A percentile compares a stretch with the other conserved stretches of the same genome.
Conservation (phyloP, 1,284 basidiomycete genomes). For the Bothia castanella region DNA sequence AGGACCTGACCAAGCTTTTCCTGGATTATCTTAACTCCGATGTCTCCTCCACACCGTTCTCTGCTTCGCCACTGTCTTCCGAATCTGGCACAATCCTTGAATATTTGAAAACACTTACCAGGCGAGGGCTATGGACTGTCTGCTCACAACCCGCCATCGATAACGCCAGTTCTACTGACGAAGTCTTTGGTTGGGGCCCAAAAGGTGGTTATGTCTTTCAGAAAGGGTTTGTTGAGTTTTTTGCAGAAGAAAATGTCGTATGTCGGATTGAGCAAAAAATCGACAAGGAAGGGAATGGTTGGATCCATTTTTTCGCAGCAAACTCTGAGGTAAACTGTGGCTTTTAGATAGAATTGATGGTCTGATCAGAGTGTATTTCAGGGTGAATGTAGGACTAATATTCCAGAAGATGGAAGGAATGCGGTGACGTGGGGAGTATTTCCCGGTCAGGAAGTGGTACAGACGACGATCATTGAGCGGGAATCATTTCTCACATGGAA, state of each 20-base stretch:
- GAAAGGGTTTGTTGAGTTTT: constrained; percentile 98
- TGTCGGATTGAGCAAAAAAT: constrained; percentile 60
- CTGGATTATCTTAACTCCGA: constrained; percentile 71
- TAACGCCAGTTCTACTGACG: constrained; percentile 69
- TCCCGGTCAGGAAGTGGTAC: constrained; percentile 92
- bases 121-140: constrained; percentile 88
- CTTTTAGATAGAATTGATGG: background rate
- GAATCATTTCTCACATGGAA: constrained; percentile 93
- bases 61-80: constrained; percentile 75
- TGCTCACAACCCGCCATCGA: constrained; percentile 95
- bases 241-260: constrained; percentile 68
- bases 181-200: constrained; percentile 90
- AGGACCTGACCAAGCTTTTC: constrained; percentile 81
- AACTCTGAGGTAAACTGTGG: constrained; percentile 60
- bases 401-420: constrained; percentile 77
- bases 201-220: constrained; percentile 92
- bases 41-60: constrained; percentile 83
- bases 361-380: constrained; percentile 28
- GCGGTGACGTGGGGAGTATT: constrained; percentile 99
- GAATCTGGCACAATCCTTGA: constrained; percentile 84
- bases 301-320: constrained; percentile 84
- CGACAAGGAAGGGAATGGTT: constrained; percentile 51
- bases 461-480: constrained; percentile 95
- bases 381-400: constrained; percentile 83
- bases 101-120: constrained; percentile 75